Evolutionary conservation across 768 basidiomycete genomes (phyloP), one percentile per base, ranked within the genome.

Genomic region (Termitomyces sp.): DNA sequence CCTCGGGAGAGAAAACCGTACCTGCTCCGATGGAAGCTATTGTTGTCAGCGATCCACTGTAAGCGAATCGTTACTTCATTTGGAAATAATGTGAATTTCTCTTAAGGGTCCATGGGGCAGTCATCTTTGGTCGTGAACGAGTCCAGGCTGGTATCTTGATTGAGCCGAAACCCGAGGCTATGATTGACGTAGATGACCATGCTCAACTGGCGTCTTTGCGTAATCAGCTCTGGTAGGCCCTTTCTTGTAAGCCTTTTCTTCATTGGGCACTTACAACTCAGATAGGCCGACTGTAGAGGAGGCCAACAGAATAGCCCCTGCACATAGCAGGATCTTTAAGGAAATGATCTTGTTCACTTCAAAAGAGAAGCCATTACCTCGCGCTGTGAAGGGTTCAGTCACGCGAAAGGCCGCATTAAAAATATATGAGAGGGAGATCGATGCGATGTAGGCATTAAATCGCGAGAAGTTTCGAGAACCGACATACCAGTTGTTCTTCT

Each of bases 101-200:
- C 14, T n/a, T 13, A 4, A 50, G 50, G 13, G 50, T 50, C 4
- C 33, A 50, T 13, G 50, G 33, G 14, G 50, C 50, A 50, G 50
- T 50, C 20, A 50, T 50, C 20, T 50, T 35, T 20, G 50, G 50
- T n/a, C 20, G 7, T 35, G 50, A 23, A 13, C 73, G 6, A 73
- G 58, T 74, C 66, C 60, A 72, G 56, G 51, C 68, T 50, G 70
- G 75, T 40, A 62, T 73, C 54, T 61, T 74, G 28, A 67, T 76
- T 16, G 73, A 76, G 44, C 69, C 69, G 13, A 64, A 54, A 2
- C 41, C 63, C 1, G 61, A 54, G 16, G 57, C 67, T 40, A 60
- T 68, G 9, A 67, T 78, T 18, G 70, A 80, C 46, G 56, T 71
- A 0, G 46, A 58, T 5, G 70, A 77, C 50, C 56, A 60, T 16